These are phyloP conservation scores for Diaporthe sp. DNA, from an alignment of 2,329 filamentous ascomycete genomes.

Conservation along the genomic window DNA sequence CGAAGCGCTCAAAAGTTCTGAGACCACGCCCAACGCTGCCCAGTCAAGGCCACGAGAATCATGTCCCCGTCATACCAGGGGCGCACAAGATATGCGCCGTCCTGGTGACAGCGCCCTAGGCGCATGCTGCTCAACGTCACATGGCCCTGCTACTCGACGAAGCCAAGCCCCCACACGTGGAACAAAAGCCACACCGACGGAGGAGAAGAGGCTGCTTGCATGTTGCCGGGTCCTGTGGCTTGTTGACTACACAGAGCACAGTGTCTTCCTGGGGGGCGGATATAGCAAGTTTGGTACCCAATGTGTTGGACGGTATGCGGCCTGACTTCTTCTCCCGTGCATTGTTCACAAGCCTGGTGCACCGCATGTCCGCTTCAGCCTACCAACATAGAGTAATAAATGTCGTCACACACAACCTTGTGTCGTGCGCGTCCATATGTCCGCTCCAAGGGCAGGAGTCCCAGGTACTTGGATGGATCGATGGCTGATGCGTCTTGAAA, in stretches of 20 bases:
- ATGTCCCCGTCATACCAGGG: neutral
- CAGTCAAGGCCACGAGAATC: neutral
- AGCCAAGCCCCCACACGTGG: neutral
- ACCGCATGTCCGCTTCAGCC: neutral
- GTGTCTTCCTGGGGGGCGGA: neutral
- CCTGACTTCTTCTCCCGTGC: neutral
- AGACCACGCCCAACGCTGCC: neutral
- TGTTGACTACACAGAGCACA: neutral
- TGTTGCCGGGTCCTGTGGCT: neutral
- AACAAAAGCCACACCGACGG: neutral
- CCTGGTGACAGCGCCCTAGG: constrained; percentile 1
- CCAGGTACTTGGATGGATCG: neutral
- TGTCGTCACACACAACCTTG: neutral
- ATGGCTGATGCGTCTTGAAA: neutral
- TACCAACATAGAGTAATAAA: neutral
- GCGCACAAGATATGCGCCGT: neutral
- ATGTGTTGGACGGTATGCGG: neutral
- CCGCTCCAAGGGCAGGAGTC: neutral
- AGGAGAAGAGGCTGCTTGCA: neutral
- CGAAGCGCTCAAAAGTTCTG: neutral
- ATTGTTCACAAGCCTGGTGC: neutral
- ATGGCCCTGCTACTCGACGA: constrained; percentile 17
- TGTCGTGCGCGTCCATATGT: neutral
- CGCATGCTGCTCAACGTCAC: constrained; percentile 8
- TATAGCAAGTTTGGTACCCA: neutral